A percentile compares a stretch with the other conserved stretches of the same genome.
Evolutionary conservation across 805 yeast genomes (phyloP).

Genomic region (Lachancea cidri): DNA sequence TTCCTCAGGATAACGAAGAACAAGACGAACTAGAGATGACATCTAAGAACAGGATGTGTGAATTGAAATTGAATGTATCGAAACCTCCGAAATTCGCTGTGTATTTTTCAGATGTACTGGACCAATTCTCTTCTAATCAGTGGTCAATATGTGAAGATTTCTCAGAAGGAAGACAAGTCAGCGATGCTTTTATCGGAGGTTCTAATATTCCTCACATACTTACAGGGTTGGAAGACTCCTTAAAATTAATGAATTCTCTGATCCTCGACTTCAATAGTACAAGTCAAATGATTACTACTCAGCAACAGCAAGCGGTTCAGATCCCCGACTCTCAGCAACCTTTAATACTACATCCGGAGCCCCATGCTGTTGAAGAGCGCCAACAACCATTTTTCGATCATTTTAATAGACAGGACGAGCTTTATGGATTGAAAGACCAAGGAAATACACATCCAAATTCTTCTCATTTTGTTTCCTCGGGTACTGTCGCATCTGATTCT

Average conservation of each 20-base stretch:
- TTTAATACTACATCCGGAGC: conserved; percentile 9
- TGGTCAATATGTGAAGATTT: conserved; percentile 84
- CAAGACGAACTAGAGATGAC: conserved; percentile 17
- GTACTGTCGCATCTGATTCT: conserved; percentile 3
- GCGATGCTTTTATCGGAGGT: conserved; percentile 59
- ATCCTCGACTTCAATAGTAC: conserved; percentile 43
- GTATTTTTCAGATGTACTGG: conserved; percentile 53
- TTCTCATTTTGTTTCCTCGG: conserved; percentile 1
- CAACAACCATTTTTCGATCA: conserved; percentile 9
- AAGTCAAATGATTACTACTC: conserved; percentile 23
- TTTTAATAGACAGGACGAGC: conserved; percentile 7
- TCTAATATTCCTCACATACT: conserved; percentile 63
- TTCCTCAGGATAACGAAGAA: conserved; percentile 3
- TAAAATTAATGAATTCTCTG: conserved; percentile 50
- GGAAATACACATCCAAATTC: conserved; percentile 1
- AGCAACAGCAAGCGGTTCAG: conserved; percentile 1
- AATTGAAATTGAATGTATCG: conserved; percentile 45
- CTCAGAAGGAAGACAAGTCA: conserved; percentile 78
- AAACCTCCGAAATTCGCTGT: conserved; percentile 77
- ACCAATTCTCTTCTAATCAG: conserved; percentile 48
- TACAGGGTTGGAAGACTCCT: conserved; percentile 49
- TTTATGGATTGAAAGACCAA: conserved; percentile 7
- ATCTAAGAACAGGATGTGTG: conserved; percentile 32
- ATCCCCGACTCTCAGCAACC: conserved; percentile 2
- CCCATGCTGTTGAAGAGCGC: conserved; percentile 4